A percentile compares a stretch with the other conserved stretches of the same genome.
Conservation (phyloP, 768 basidiomycete species). For the Tylopilus sp. region DNA sequence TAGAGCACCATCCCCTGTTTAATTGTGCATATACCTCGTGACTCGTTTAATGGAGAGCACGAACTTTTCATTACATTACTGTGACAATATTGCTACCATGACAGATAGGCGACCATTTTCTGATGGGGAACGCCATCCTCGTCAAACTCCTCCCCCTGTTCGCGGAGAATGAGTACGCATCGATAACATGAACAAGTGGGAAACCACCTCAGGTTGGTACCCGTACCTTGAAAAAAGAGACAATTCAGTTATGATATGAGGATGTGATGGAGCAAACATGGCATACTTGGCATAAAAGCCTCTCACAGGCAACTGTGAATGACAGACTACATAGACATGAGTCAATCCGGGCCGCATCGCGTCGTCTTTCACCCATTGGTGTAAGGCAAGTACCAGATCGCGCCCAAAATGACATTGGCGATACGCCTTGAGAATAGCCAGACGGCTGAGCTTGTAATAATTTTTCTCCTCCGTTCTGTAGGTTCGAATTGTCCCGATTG, state of each 20-base stretch:
- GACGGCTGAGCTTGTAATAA: conserved; percentile 72
- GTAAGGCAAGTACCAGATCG: conserved; percentile 59
- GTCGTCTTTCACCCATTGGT: conserved; percentile 54
- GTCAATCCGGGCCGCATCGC: conserved; percentile 22
- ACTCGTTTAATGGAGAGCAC: conserved; percentile 17
- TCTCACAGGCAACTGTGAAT: conserved; percentile 69
- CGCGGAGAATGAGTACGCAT: conserved; percentile 22
- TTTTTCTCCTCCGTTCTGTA: conserved; percentile 33
- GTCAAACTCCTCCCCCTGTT: conserved; percentile 69
- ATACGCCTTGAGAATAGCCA: conserved; percentile 65
- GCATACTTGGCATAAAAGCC: conserved; percentile 73
- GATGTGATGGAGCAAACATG: conserved; percentile 8
- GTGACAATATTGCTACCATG: conserved; percentile 34
- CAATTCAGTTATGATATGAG: conserved; percentile 11
- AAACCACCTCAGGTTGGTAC: conserved; percentile 60
- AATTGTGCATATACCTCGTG: conserved; percentile 32
- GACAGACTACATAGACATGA: conserved; percentile 46
- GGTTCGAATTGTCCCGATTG: conserved; percentile 70
- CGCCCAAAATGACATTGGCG: conserved; percentile 63
- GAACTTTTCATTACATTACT: conserved; percentile 20
- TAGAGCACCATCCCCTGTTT: conserved; percentile 33
- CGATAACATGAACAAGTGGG: conserved; percentile 14
- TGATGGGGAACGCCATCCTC: conserved; percentile 87
- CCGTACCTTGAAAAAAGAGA: conserved; percentile 51
- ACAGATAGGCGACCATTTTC: conserved; percentile 65